Percentiles rank a stretch among this genome's conserved stretches.
Conservation (phyloP, 176 grass and related monocot species). For the Melocanna baccifera region DNA sequence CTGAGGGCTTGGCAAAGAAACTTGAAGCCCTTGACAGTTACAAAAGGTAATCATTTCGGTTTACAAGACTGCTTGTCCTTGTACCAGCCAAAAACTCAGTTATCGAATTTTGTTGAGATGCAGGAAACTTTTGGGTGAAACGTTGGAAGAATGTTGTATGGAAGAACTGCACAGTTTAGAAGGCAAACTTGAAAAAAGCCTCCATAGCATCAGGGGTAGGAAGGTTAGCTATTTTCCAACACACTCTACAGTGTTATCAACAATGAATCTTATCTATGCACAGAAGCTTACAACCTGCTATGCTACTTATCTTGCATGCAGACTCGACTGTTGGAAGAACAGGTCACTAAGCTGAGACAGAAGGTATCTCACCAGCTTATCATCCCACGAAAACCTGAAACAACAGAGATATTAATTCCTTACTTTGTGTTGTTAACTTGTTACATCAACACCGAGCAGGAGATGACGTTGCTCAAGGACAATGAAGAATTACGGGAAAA, state of each 20-base stretch:
- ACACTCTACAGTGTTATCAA: neutral
- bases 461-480: slow-evolving; percentile 39
- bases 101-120: too few species aligned
- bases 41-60: slow-evolving; percentile 36
- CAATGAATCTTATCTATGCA: neutral
- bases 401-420: neutral
- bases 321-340: slow-evolving; percentile 49
- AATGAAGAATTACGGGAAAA: slow-evolving; percentile 46
- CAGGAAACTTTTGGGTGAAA: slow-evolving; percentile 63
- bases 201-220: slow-evolving; percentile 42
- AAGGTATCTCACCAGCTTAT: slow-evolving; percentile 39
- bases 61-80: neutral
- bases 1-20: slow-evolving; percentile 50
- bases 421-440: neutral
- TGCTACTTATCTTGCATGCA: slow-evolving; percentile 13
- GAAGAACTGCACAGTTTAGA: slow-evolving; percentile 64
- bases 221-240: slow-evolving; percentile 40
- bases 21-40: slow-evolving; percentile 60
- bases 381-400: neutral
- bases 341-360: slow-evolving; percentile 44
- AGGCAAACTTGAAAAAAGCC: slow-evolving; percentile 51
- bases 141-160: slow-evolving; percentile 53
- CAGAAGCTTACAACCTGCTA: slow-evolving; percentile 1
- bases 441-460: slow-evolving; percentile 32
- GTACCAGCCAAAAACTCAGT: neutral